These are phyloP conservation scores for Chamaecyparis obtusa DNA, from an alignment of 75 land plant species.

Conservation along the genomic window DNA sequence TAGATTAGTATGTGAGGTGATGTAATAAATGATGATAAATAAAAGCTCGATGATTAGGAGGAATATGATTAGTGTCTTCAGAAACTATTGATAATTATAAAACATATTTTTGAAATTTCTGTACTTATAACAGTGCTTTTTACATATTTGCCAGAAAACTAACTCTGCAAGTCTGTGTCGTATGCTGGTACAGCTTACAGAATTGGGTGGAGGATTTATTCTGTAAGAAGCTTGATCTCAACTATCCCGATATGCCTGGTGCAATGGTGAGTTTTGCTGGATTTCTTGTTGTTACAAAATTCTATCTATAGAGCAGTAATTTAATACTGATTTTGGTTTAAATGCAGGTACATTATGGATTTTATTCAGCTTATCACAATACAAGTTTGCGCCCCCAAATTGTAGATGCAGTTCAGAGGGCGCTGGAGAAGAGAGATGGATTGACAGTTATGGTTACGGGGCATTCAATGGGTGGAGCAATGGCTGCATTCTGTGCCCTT, in stretches of 20 bases:
- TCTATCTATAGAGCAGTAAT: not conserved
- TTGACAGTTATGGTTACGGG: constrained; percentile 69
- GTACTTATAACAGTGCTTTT: not conserved
- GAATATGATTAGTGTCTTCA: too few species aligned
- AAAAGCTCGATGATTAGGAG: too few species aligned
- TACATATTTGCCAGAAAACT: not conserved
- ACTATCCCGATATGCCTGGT: constrained; percentile 78
- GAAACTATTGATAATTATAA: not conserved
- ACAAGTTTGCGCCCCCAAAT: constrained; percentile 74
- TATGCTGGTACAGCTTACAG: constrained; percentile 57
- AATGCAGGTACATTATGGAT: constrained; percentile 89
- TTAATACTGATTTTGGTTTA: constrained; percentile 8
- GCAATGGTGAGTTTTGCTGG: constrained; percentile 67
- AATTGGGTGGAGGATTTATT: constrained; percentile 90
- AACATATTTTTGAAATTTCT: not conserved
- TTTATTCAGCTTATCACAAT: constrained; percentile 91
- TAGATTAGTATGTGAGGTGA: too few species aligned
- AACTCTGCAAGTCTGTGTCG: not conserved
- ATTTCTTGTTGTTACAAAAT: constrained; percentile 3
- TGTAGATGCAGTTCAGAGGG: constrained; percentile 54
- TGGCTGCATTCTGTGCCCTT: constrained; percentile 95
- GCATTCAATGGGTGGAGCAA: constrained; percentile 98
- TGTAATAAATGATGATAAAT: too few species aligned
- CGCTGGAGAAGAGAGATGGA: constrained; percentile 44
- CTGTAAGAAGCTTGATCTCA: constrained; percentile 84